Conservation (phyloP, 1,139 yeast genomes). For the Blastobotrys arbuscula region DNA sequence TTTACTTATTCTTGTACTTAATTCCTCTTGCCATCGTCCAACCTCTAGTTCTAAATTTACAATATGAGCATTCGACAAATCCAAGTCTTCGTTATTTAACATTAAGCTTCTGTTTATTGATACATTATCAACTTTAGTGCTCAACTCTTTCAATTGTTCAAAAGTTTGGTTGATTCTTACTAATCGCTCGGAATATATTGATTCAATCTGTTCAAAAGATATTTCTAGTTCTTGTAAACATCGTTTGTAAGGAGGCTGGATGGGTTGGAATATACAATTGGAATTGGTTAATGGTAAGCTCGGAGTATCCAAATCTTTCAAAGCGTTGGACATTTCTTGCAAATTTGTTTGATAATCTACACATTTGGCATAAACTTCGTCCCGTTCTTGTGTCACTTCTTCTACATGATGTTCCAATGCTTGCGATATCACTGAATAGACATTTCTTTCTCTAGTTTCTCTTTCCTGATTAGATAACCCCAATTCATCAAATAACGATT, state of each 20-base stretch:
- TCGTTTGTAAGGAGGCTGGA: slow-evolving; percentile 25
- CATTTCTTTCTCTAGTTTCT: slow-evolving; percentile 28
- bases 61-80: slow-evolving; percentile 20
- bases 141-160: slow-evolving; percentile 18
- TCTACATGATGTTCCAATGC: slow-evolving; percentile 31
- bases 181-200: slow-evolving; percentile 22
- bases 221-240: slow-evolving; percentile 16
- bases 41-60: slow-evolving; percentile 27
- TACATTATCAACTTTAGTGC: slow-evolving; percentile 21
- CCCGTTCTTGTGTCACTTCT: slow-evolving; percentile 29
- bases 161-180: slow-evolving; percentile 20
- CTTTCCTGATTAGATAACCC: slow-evolving; percentile 30
- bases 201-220: slow-evolving; percentile 20
- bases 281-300: slow-evolving; percentile 9
- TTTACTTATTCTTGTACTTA: slow-evolving; percentile 21
- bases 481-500: slow-evolving; percentile 32
- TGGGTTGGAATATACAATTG: slow-evolving; percentile 12
- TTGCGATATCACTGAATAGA: slow-evolving; percentile 29
- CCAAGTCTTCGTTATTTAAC: slow-evolving; percentile 13
- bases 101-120: slow-evolving; percentile 17
- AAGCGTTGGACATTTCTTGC: slow-evolving; percentile 25
- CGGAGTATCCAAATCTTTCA: slow-evolving; percentile 26
- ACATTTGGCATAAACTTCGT: slow-evolving; percentile 26
- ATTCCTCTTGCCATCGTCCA: slow-evolving; percentile 26
- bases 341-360: slow-evolving; percentile 23